Evolutionary conservation across 148 eudicot species (phyloP), one percentile per base, ranked within the genome.

Genomic region (Euryodendron excelsum): DNA sequence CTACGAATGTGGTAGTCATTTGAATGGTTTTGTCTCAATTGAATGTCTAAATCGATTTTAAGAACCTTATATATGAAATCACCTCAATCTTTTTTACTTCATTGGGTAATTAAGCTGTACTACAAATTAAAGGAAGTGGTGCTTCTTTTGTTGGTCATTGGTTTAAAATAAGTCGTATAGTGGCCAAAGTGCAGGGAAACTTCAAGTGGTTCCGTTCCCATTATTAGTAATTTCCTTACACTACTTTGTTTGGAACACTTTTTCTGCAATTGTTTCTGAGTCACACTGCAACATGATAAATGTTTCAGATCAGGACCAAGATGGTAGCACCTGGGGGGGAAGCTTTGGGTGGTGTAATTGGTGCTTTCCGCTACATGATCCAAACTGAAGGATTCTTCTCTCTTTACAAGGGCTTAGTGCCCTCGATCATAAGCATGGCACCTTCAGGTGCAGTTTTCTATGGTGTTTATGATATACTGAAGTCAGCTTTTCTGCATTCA

Each of bases 311-410:
- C 83, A 88, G 99, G 86, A 96, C 97, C 20, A 83, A 87, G 75
- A 91, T 96, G 98, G 92, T 96, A 63, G 99, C 99, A 12, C 98
- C 99, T 66, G 99, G 99, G 36, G 98, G 97, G 33, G 98, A 96
- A 90, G 94, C 97, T 55, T 80, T 96, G 85, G 99, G 98, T 20
- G 98, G 98, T 76, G 72, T 93, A 31, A 84, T 93, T 72, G 99
- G 99, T 72, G 82, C 94, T 69, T 93, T 91, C 62, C 88, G 85
- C 68, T 90, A 96, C 76, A 90, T 93, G 87, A 90, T 96, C 79
- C 88, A 82, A 82, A 91, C 93, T 34, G 99, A 96, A 87, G 99
- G 99, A 61, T 91, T 96, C 84, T 90, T 96, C 44, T 91, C 99
- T 77, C 94, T 93, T 33, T 96, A 96, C 80, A 96, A 93, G 83